These are phyloP conservation scores for Fusarium heterosporum DNA, from an alignment of 2,329 filamentous ascomycete genomes.

Conservation along the genomic window DNA sequence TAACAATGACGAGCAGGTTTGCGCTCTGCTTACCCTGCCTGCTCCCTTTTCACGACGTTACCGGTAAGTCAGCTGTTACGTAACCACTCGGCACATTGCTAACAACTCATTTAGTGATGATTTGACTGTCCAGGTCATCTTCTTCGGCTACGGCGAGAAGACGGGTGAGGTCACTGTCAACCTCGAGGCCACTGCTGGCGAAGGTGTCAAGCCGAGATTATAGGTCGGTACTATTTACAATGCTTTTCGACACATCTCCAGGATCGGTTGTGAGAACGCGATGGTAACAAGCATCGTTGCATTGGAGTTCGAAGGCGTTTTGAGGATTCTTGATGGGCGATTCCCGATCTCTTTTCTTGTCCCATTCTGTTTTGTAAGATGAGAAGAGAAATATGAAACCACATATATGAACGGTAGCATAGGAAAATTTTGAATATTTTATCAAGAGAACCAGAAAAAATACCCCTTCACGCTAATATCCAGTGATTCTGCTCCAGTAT, in stretches of 20 bases:
- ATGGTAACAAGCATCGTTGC: slow-evolving; percentile 2
- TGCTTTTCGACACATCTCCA: not conserved
- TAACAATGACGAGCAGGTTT: slow-evolving; percentile 92
- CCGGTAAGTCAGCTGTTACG: slow-evolving; percentile 64
- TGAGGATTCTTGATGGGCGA: slow-evolving; percentile 24
- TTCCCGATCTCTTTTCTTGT: slow-evolving; percentile 7
- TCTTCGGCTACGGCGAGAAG: slow-evolving; percentile 87
- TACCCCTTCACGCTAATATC: not conserved
- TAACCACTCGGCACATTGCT: not conserved
- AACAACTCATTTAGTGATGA: slow-evolving; percentile 75
- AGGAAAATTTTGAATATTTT: not conserved
- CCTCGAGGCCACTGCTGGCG: slow-evolving; percentile 80
- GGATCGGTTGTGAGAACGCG: not conserved
- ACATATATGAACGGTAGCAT: slow-evolving; percentile 1
- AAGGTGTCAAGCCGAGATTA: slow-evolving; percentile 56
- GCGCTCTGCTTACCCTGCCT: slow-evolving; percentile 88
- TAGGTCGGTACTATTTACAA: slow-evolving; percentile 40
- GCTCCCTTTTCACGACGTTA: slow-evolving; percentile 93
- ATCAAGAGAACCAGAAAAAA: slow-evolving; percentile 1
- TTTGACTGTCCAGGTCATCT: slow-evolving; percentile 96
- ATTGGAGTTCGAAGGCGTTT: slow-evolving; percentile 44
- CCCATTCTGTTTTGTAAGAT: slow-evolving; percentile 23
- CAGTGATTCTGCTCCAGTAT: not conserved
- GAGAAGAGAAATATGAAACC: slow-evolving; percentile 8
- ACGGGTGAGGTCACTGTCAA: slow-evolving; percentile 86